Conservation (phyloP, 768 basidiomycete species). For the Mrakia hoshinonis region DNA sequence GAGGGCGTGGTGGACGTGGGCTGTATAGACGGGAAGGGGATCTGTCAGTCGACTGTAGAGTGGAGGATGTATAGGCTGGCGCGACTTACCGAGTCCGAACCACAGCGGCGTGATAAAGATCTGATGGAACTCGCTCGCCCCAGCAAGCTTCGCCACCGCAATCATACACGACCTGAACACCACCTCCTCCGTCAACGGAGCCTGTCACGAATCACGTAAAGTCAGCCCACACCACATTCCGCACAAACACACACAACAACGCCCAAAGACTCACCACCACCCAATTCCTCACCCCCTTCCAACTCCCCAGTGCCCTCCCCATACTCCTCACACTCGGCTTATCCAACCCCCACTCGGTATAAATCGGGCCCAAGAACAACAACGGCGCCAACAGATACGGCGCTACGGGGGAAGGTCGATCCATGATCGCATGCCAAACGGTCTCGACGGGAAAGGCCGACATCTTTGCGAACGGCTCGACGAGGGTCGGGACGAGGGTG, state of each 20-base stretch:
- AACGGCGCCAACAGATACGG: conserved; percentile 24
- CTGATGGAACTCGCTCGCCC: conserved; percentile 51
- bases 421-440: neutral
- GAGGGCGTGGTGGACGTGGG: conserved; percentile 87
- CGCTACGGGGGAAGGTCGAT: conserved; percentile 16
- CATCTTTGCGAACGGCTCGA: neutral
- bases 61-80: neutral
- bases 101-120: conserved; percentile 73
- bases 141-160: conserved; percentile 60
- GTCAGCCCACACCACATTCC: too few relatives aligned
- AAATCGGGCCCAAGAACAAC: conserved; percentile 69
- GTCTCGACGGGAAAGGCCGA: neutral
- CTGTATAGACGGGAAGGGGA: conserved; percentile 42
- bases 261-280: conserved; percentile 42
- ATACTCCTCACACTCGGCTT: conserved; percentile 42
- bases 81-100: conserved; percentile 70
- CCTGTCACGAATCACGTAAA: conserved; percentile 46
- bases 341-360: conserved; percentile 42
- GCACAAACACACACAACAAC: neutral
- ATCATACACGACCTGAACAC: conserved; percentile 82
- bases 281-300: conserved; percentile 66
- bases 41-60: neutral
- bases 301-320: conserved; percentile 45
- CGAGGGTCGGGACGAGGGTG: neutral
- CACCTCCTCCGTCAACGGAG: conserved; percentile 82